Conservation (phyloP, 1,284 basidiomycete genomes). For the Rhodotorula sp. region DNA sequence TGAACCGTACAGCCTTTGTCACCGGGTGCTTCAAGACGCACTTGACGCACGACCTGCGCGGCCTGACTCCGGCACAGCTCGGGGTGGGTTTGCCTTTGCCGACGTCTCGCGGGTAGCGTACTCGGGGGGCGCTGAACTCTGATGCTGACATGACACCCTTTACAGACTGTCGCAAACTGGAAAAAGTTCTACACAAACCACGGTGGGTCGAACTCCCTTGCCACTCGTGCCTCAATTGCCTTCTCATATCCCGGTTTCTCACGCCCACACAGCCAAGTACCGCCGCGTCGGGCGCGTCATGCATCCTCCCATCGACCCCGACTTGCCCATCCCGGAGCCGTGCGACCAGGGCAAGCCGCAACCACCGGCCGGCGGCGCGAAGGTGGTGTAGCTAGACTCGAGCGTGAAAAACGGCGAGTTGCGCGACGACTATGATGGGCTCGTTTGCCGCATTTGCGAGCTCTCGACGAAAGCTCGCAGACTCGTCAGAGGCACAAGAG, state of each 20-base stretch:
- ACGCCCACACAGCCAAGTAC: constrained; percentile 32
- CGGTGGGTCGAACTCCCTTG: constrained; percentile 55
- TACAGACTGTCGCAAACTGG: constrained; percentile 83
- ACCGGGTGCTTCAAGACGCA: constrained; percentile 89
- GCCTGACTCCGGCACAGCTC: constrained; percentile 69
- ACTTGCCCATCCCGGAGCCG: constrained; percentile 72
- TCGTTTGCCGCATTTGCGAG: no score
- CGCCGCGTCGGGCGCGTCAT: constrained; percentile 62
- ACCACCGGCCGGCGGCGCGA: background rate
- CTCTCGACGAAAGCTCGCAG: no score
- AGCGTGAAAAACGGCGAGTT: no score
- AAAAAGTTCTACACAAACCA: constrained; percentile 81
- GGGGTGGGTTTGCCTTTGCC: constrained; percentile 48
- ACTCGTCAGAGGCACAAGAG: no score
- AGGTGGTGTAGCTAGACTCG: no score
- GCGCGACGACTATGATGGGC: no score
- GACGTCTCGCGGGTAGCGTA: constrained; percentile 1
- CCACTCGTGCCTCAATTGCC: no score
- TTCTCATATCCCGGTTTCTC: background rate
- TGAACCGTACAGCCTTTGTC: constrained; percentile 63
- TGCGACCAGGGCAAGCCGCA: constrained; percentile 54
- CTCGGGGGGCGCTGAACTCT: no score
- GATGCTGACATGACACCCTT: no score
- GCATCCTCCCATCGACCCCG: constrained; percentile 68
- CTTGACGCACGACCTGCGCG: constrained; percentile 84